Evolutionary conservation across 768 basidiomycete genomes (phyloP), one percentile per base, ranked within the genome.

Genomic region (Boletales sp.): DNA sequence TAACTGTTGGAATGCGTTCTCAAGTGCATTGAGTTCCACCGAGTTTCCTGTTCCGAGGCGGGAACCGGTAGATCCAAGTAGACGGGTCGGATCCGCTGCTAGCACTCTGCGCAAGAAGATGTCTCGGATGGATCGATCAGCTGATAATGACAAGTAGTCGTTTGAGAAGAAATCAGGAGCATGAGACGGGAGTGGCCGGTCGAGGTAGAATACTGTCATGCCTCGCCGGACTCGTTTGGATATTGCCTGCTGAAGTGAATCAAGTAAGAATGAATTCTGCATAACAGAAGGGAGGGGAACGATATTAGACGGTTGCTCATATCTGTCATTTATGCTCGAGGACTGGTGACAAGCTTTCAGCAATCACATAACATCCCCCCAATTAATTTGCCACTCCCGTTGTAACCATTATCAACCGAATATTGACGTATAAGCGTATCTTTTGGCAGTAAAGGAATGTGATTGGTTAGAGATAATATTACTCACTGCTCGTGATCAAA

Each of bases 61-160:
- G 2, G 79, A 79, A 6, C 79, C 79, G 4, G 74, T 71, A 11
- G 80, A 72, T 10, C 81, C 79, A 45, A 78, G 57, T 27, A 79
- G 57, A 40, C 52, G 52, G 30, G 3, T 11, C 1, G 30, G 52
- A 34, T 50, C 56, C 11, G 44, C 51, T 4, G 51, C 46, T 15
- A 72, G 61, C 9, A 57, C 48, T 8, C 56, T 44, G n/a, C 74
- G 53, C 61, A 77, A 71, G 13, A 59, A 54, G 14, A 48, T 21
- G 5, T 72, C 70, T 8, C 52, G 43, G 2, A 78, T 64, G 2
- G 51, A 44, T 0, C 52, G 38, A 39, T 72, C 71, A 2, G 62
- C 58, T 6, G 75, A 66, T 3, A 81, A 57, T 1, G 78, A 77
- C 11, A 81, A 68, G 53, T 79, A 81, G 55, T 81, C 77, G 45